phyloP scores from a whole-genome alignment of 768 basidiomycete genomes.

The Macrolepiota fuliginosa region DNA sequence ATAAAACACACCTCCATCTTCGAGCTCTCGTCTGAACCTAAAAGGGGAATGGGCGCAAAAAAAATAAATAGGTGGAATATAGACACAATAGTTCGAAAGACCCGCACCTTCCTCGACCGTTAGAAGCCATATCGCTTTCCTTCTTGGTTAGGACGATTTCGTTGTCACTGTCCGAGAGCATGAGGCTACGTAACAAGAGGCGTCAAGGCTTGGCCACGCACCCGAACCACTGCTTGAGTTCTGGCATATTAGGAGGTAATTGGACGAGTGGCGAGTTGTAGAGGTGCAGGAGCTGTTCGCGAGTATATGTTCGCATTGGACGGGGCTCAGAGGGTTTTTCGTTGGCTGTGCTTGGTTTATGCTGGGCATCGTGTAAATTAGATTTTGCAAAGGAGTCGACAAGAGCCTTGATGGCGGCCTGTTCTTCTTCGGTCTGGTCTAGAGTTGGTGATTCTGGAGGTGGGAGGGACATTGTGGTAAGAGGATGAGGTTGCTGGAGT shows the following conservation, averaged over 20 bases:
- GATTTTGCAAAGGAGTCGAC: slow-evolving; percentile 18
- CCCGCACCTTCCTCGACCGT: slow-evolving; percentile 50
- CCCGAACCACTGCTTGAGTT: slow-evolving; percentile 89
- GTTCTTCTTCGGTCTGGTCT: slow-evolving; percentile 14
- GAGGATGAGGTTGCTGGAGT: slow-evolving; percentile 15
- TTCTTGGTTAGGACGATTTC: slow-evolving; percentile 67
- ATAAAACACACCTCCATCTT: slow-evolving; percentile 59
- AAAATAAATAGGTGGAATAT: slow-evolving; percentile 10
- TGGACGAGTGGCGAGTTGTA: slow-evolving; percentile 75
- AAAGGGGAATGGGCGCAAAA: slow-evolving; percentile 16
- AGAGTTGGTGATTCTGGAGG: slow-evolving; percentile 14
- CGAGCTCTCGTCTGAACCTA: slow-evolving; percentile 75
- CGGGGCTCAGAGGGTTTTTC: slow-evolving; percentile 25
- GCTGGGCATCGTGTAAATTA: slow-evolving; percentile 8
- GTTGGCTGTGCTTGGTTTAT: background rate
- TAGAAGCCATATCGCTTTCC: slow-evolving; percentile 60
- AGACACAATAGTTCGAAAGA: slow-evolving; percentile 3
- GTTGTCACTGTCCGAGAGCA: slow-evolving; percentile 47
- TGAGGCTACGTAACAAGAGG: slow-evolving; percentile 24
- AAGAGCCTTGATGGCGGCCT: slow-evolving; percentile 17
- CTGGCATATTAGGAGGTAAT: slow-evolving; percentile 73
- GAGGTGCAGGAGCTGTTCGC: slow-evolving; percentile 64
- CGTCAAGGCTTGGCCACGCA: slow-evolving; percentile 33
- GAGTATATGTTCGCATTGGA: slow-evolving; percentile 66
- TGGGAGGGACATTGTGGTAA: slow-evolving; percentile 21